phyloP scores from a whole-genome alignment of 495 filamentous ascomycete genomes.

The Parachaetomium inaequale region DNA sequence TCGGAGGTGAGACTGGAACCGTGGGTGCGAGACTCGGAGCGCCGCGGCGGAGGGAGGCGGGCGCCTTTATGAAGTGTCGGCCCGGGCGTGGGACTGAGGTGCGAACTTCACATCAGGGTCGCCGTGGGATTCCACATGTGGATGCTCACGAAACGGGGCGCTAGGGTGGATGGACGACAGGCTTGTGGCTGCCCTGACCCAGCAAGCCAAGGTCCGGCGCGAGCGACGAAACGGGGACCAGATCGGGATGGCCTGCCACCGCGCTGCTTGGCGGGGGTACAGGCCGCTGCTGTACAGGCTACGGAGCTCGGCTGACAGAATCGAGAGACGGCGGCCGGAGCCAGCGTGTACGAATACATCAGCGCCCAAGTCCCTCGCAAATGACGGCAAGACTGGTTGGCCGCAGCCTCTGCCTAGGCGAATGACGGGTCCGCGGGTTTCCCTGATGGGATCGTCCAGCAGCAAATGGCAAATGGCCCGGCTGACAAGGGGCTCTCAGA shows the following conservation, averaged over 20 bases:
- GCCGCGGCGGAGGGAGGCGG: constrained; percentile 28
- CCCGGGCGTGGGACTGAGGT: constrained; percentile 25
- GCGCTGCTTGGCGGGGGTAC: constrained; percentile 15
- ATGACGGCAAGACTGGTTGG: constrained; percentile 18
- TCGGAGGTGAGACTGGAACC: constrained; percentile 20
- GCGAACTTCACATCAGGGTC: constrained; percentile 14
- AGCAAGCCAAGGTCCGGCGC: constrained; percentile 16
- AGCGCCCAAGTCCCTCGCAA: not conserved
- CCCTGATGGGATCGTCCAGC: constrained; percentile 18
- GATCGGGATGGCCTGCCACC: constrained; percentile 20
- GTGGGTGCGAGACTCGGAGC: constrained; percentile 25
- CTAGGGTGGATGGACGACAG: constrained; percentile 19
- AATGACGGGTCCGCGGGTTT: constrained; percentile 23
- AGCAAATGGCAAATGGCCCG: not conserved
- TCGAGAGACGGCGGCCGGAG: not conserved
- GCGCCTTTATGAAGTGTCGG: constrained; percentile 28
- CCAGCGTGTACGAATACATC: constrained; percentile 4
- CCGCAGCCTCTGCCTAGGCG: constrained; percentile 11
- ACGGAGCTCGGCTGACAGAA: constrained; percentile 2
- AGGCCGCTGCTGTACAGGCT: constrained; percentile 20
- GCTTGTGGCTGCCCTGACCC: constrained; percentile 15
- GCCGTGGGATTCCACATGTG: constrained; percentile 23
- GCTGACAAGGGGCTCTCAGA: constrained; percentile 17
- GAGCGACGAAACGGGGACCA: constrained; percentile 31
- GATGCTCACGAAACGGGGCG: constrained; percentile 27